phyloP scores from a whole-genome alignment of 495 filamentous ascomycete species.

The Tuber brumale region DNA sequence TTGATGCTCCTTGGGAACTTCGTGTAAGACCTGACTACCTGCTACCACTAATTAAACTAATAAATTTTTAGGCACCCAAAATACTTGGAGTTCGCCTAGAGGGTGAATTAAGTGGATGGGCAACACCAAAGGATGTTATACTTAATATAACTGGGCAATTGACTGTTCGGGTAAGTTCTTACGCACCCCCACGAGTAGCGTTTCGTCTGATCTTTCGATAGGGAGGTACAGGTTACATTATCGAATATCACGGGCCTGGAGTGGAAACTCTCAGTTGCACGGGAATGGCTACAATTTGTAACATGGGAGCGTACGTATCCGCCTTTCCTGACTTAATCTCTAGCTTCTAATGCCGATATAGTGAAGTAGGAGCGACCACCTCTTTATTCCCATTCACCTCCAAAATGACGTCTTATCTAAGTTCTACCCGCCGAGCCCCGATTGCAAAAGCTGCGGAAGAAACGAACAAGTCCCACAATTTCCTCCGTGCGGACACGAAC shows the following conservation, averaged over 20 bases:
- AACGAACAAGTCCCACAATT: constrained; percentile 50
- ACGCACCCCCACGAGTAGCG: background rate
- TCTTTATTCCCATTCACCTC: constrained; percentile 82
- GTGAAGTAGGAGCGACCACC: constrained; percentile 93
- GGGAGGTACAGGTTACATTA: constrained; percentile 87
- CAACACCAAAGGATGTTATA: constrained; percentile 91
- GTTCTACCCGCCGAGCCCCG: constrained; percentile 69
- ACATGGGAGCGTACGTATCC: constrained; percentile 59
- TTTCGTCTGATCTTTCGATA: constrained; percentile 37
- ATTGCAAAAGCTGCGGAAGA: constrained; percentile 59
- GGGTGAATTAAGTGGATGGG: constrained; percentile 81
- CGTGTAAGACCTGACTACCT: constrained; percentile 40
- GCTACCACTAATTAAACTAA: constrained; percentile 1
- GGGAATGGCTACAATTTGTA: constrained; percentile 85
- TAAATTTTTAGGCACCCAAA: constrained; percentile 60
- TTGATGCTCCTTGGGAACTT: constrained; percentile 93
- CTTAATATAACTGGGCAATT: constrained; percentile 79
- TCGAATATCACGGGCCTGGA: constrained; percentile 89
- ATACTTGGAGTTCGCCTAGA: constrained; percentile 79
- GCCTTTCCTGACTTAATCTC: background rate
- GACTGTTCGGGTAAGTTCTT: constrained; percentile 59
- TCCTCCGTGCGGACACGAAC: constrained; percentile 66
- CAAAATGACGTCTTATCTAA: constrained; percentile 67
- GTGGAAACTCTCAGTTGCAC: constrained; percentile 84
- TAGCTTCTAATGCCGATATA: constrained; percentile 41